Evolutionary conservation across 2,329 filamentous ascomycete species (phyloP), one percentile per base, ranked within the genome.

Genomic region (Trichoderma atrobrunneum): DNA sequence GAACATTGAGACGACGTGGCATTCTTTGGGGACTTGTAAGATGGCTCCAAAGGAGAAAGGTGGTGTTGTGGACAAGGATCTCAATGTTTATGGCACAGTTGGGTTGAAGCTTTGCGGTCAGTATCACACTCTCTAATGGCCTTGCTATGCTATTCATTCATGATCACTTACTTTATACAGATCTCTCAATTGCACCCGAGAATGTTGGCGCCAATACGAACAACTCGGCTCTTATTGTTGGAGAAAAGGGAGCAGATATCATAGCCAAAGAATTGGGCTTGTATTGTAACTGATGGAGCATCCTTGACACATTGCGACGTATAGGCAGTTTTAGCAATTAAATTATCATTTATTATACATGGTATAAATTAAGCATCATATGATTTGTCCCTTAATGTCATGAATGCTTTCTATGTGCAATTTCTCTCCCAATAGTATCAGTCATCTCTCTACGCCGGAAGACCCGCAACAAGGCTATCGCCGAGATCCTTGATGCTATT

Each of bases 121-220:
- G 79, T 72, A 72, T 80, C 14, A 26, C 24, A 8, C 5, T 32
- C 11, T 34, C 11, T 28, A 14, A 10, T 16, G n/a, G 43, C n/a
- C 28, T 7, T 30, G 10, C 54, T 66, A 8, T 10, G 18, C 3
- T 12, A 16, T 43, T 12, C 48, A 16, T 21, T 54, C 43, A 34
- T 16, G 8, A n/a, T 7, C 3, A 14, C 48, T 54, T 54, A 54
- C 48, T 21, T 14, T 28, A 83, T 36, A 78, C 76, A 21, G 80
- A 84, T 74, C 54, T 83, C 65, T 80, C 81, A 62, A 76, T 83
- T n/a, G 73, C 75, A 24, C 81, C 81, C 1, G 66, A 75, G 18
- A 85, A 85, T 54, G 81, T 87, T 2, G 82, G 76, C 12, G 82
- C 81, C 1, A 86, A 87, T 71, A 85, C 84, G 1, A 80, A 80